Base-by-base conservation (phyloP, 805 yeast species). In the Wickerhamomyces chambardii region DNA sequence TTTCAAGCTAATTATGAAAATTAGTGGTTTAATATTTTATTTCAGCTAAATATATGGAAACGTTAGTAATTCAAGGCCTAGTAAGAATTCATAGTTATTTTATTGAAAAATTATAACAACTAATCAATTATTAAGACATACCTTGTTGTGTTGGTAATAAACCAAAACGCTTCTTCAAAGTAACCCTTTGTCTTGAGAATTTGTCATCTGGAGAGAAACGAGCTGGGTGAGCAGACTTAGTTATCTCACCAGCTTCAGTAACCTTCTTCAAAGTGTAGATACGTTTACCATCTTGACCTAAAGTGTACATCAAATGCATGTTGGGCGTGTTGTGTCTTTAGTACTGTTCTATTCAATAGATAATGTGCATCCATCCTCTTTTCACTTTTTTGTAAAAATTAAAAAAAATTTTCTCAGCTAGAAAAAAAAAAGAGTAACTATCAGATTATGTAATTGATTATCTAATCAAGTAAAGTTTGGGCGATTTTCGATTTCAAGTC, bases 141-240 rank as follows among this genome's bases (percentile, higher is more conserved):
- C 51, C 58, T 53, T 78, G 74, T 60, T 84, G 92, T 37, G 94
- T 82, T 53, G 95, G 95, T 58, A 92, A 71, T 61, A 92, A 59
- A 48, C 80, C 79, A 60, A 66, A 90, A 70, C 98, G 82, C 74
- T 86, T 92, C 79, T 92, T 92, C 58, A 92, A 73, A 38, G 97
- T 90, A 34, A 92, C 96, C 75, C 99, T 85, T 66, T 92, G 97
- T 72, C 97, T 83, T 32, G 98, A 92, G 71, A 86, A 90, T 68
- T 92, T 92, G 75, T 92, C 99, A 61, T 92, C 99, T 50, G 99
- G 99, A 25, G 98, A 92, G 64, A 92, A 92, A 67, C 99, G 82
- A 36, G 99, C 98, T 43, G 99, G 99, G 64, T 92, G 99, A 29
- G 98, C 98, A 48, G 95, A 84, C 70, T 87, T 86, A 58, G 99